Evolutionary conservation across 2,329 filamentous ascomycete species (phyloP), one percentile per base, ranked within the genome.

Genomic region (Aureobasidium sp.): DNA sequence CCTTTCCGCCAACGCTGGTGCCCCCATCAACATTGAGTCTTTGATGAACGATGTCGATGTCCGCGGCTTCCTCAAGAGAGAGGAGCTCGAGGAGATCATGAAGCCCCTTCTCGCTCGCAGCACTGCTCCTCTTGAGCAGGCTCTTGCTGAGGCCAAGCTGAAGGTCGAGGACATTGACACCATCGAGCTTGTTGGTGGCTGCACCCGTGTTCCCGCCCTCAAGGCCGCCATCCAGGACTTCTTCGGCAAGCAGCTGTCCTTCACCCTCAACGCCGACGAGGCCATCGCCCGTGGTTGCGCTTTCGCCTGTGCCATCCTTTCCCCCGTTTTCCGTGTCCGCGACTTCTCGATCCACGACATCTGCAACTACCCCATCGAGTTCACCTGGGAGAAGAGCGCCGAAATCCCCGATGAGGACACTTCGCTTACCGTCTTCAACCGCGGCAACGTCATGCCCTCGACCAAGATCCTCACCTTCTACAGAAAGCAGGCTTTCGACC

Each of bases 381-480:
- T 99, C 77, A 89, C 88, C 59, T 99, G 94, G 94, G 94, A 99
- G 82, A 96, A 97, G 82, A 95, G 93, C 29, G 86, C 91, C 64
- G 94, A 99, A 72, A 99, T 99, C 69, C 94, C 94, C 29, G 94
- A 99, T 70, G 94, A 99, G 82, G 94, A 97, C 75, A 97, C 94
- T 61, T 95, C 87, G 79, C 82, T 99, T 69, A 96, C 90, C 39
- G 94, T 99, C 71, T 99, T 99, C 79, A 95, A 94, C 84, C 91
- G 89, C 77, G 93, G 93, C 76, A 97, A 97, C 73, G 86, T 96
- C 66, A 88, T 99, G 82, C 94, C 94, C 60, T 97, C 93, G 6
- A 99, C 94, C 67, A 99, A 99, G 84, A 97, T 99, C 68, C 86
- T 99, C 60, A 99, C 94, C 42, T 99, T 99, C 81, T 99, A 97